phyloP scores from a whole-genome alignment of 2,329 filamentous ascomycete species.

The Monosporascus ibericus region DNA sequence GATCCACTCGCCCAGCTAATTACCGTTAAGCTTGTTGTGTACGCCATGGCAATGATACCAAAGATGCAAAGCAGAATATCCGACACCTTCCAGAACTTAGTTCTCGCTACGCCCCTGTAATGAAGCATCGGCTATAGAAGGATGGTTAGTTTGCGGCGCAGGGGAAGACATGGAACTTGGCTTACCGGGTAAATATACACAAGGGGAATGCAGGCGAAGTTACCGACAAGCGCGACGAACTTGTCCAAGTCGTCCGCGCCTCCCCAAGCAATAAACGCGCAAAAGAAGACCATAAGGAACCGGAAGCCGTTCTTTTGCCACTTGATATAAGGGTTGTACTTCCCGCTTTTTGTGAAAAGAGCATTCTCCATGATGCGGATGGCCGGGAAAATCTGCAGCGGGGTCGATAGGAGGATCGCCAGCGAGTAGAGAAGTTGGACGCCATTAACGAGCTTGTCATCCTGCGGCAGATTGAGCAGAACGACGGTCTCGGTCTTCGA shows the following conservation, averaged over 20 bases:
- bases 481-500: constrained; percentile 95
- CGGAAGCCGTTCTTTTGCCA: constrained; percentile 99
- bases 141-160: constrained; percentile 21
- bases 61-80: constrained; percentile 77
- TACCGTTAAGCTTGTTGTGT: constrained; percentile 83
- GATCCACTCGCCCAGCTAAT: constrained; percentile 71
- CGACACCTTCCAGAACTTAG: constrained; percentile 57
- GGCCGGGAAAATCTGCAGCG: constrained; percentile 93
- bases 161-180: constrained; percentile 15
- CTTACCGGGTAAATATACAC: constrained; percentile 97
- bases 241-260: constrained; percentile 93
- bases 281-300: constrained; percentile 84
- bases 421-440: constrained; percentile 97
- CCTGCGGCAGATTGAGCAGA: constrained; percentile 90
- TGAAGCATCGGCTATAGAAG: constrained; percentile 76
- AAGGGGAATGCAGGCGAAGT: constrained; percentile 94
- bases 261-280: constrained; percentile 82
- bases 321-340: constrained; percentile 98
- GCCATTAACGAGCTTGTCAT: constrained; percentile 88
- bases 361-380: constrained; percentile 96
- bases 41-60: constrained; percentile 80
- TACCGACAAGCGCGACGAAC: constrained; percentile 92
- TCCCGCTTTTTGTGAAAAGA: constrained; percentile 87
- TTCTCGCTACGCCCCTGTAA: constrained; percentile 71
- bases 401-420: constrained; percentile 92